Percentiles rank a stretch among this genome's conserved stretches.
Conservation (phyloP, 495 filamentous ascomycete species). For the Aspergillus campestris region DNA sequence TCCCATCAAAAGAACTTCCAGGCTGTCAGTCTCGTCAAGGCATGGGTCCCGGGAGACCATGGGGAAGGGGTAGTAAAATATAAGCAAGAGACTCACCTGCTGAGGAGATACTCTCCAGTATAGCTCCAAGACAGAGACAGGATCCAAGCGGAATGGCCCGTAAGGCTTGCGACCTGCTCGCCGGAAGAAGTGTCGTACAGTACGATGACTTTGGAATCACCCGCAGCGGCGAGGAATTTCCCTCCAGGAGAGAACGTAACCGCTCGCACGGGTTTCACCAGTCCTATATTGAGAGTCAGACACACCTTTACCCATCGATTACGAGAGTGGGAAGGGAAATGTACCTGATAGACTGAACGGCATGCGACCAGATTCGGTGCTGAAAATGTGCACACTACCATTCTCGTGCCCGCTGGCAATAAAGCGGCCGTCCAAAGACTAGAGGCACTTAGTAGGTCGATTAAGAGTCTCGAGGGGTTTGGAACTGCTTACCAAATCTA, state of each 20-base stretch:
- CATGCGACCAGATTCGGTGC: conserved; percentile 78
- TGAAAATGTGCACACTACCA: conserved; percentile 90
- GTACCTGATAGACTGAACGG: conserved; percentile 77
- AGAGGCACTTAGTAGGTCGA: conserved; percentile 4
- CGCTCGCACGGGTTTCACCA: conserved; percentile 74
- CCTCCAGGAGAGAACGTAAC: conserved; percentile 81
- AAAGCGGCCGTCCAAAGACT: conserved; percentile 70
- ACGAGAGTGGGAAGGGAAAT: not conserved
- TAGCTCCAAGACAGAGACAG: conserved; percentile 84
- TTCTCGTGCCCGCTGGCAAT: conserved; percentile 91
- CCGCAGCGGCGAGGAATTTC: conserved; percentile 82
- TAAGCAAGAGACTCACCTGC: conserved; percentile 47
- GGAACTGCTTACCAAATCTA: conserved; percentile 57
- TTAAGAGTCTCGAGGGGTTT: not conserved
- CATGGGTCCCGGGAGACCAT: no score
- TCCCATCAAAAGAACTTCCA: conserved; percentile 70
- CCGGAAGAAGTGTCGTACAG: conserved; percentile 87
- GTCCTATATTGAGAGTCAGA: conserved; percentile 41
- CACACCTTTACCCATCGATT: not conserved
- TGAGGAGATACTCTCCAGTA: conserved; percentile 88
- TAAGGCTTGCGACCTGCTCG: conserved; percentile 81
- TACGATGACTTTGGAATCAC: conserved; percentile 79
- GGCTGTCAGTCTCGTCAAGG: conserved; percentile 6
- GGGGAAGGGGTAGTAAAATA: no score
- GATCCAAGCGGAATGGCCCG: conserved; percentile 76